Evolutionary conservation across 306 rosid species (phyloP), one percentile per base, ranked within the genome.

Genomic region (Quercus engelmannii): DNA sequence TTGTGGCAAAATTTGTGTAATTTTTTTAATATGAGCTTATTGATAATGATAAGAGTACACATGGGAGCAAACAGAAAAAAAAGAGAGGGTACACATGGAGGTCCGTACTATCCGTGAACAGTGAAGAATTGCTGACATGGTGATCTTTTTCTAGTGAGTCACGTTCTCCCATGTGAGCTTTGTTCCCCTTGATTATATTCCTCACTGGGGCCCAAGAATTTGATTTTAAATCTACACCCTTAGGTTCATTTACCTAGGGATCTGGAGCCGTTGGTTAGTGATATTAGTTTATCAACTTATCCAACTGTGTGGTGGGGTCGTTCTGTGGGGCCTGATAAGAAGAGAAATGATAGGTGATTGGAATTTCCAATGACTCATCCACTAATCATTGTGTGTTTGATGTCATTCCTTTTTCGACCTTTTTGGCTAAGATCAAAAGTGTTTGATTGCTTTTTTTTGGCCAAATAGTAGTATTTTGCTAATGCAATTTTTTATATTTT

Each of bases 111-210:
- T 83, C 91, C 88, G 86, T 83, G 54, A 11, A 13, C 54, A 1
- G 54, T 76, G 59, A 69, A 26, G 59, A 69, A 19, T 75, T 41
- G 86, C 38, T 79, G 90, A 92, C 87, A 78, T 76, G 90, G 87
- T 55, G 33, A 74, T 72, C 14, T 73, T 55, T 58, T 14, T 11
- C 14, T 31, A 20, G 51, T 76, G 70, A 63, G 54, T 61, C 95
- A 92, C 61, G 96, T 88, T 89, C 79, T 33, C 79, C 85, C 97
- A 92, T 86, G 97, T 92, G 96, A 76, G 55, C 19, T 56, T 31
- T 89, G 90, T 85, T 87, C 86, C 88, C 79, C 76, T 57, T 41
- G 20, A 77, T 83, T 13, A 49, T 72, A 79, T 54, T 56, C 46
- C 8, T 25, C 1, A 1, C 7, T 73, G 86, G 87, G 75, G 2